Evolutionary conservation across 2,329 filamentous ascomycete genomes (phyloP).

Genomic region (Daldinia sp.): DNA sequence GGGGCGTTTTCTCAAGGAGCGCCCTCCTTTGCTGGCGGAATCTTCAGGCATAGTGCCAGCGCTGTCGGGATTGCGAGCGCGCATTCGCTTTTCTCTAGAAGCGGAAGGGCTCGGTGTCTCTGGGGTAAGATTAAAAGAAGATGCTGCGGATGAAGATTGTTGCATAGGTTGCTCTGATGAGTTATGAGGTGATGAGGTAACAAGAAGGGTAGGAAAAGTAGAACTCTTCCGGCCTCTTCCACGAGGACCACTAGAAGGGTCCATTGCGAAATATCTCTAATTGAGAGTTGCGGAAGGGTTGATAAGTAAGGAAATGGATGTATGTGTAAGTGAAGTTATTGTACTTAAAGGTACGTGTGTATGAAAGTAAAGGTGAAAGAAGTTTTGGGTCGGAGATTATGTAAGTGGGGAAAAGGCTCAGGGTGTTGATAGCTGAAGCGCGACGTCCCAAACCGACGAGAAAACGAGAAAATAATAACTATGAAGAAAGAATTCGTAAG

Average conservation of each 20-base stretch:
- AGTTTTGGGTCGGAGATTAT: slow-evolving; percentile 46
- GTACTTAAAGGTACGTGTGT: slow-evolving; percentile 9
- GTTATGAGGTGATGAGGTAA: slow-evolving; percentile 35
- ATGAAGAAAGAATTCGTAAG: background rate
- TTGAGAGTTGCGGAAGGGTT: background rate
- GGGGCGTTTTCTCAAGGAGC: slow-evolving; percentile 64
- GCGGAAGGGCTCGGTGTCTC: slow-evolving; percentile 46
- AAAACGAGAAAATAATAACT: background rate
- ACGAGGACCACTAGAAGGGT: slow-evolving; percentile 41
- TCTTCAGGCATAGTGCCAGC: slow-evolving; percentile 55
- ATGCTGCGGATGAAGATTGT: slow-evolving; percentile 33
- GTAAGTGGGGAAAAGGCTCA: slow-evolving; percentile 46
- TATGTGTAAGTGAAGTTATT: slow-evolving; percentile 31
- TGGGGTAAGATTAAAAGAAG: slow-evolving; percentile 40
- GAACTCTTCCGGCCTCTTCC: slow-evolving; percentile 45
- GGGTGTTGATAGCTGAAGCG: slow-evolving; percentile 1
- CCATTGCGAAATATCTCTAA: slow-evolving; percentile 36
- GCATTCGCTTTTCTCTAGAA: slow-evolving; percentile 53
- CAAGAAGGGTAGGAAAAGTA: slow-evolving; percentile 34
- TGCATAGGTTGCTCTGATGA: slow-evolving; percentile 33
- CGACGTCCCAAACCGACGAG: background rate
- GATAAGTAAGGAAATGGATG: slow-evolving; percentile 10
- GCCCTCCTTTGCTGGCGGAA: slow-evolving; percentile 62
- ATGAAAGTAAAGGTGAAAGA: slow-evolving; percentile 35
- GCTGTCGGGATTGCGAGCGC: slow-evolving; percentile 52